A percentile compares a stretch with the other conserved stretches of the same genome.
phyloP scores from a whole-genome alignment of 306 rosid genomes.

The Hippophae gyantsensis region DNA sequence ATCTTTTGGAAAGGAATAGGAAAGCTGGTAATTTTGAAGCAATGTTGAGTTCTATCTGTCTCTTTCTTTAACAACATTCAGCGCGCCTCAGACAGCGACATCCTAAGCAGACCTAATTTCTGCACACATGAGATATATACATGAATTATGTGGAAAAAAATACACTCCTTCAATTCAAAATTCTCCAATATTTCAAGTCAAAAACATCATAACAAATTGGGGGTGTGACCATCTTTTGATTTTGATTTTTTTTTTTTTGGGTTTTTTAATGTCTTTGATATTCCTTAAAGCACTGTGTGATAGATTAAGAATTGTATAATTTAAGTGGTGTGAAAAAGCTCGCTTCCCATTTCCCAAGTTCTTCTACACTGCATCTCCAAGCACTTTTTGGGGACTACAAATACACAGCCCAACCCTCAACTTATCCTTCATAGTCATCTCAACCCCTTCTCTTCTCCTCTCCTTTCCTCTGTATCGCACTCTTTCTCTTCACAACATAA shows the following conservation, averaged over 20 bases:
- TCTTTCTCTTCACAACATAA: slow-evolving; percentile 9
- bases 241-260: not conserved
- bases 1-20: slow-evolving; percentile 41
- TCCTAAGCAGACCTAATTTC: slow-evolving; percentile 16
- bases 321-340: slow-evolving; percentile 44
- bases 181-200: slow-evolving; percentile 5
- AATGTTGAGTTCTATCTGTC: slow-evolving; percentile 24
- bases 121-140: slow-evolving; percentile 11
- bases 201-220: not conserved
- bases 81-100: slow-evolving; percentile 10
- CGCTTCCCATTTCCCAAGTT: slow-evolving; percentile 14
- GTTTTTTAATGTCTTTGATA: slow-evolving; percentile 1
- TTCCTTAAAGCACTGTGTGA: slow-evolving; percentile 22
- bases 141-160: not conserved
- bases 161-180: not conserved
- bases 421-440: slow-evolving; percentile 37
- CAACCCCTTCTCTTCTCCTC: slow-evolving; percentile 8
- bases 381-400: slow-evolving; percentile 63
- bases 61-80: slow-evolving; percentile 20
- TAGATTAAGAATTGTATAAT: slow-evolving; percentile 30
- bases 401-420: slow-evolving; percentile 37
- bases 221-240: slow-evolving; percentile 3
- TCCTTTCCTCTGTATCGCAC: slow-evolving; percentile 2
- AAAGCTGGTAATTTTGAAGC: slow-evolving; percentile 31
- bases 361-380: slow-evolving; percentile 17